Conservation (phyloP, 169 alveolate species). For the Plasmodium malariae region DNA sequence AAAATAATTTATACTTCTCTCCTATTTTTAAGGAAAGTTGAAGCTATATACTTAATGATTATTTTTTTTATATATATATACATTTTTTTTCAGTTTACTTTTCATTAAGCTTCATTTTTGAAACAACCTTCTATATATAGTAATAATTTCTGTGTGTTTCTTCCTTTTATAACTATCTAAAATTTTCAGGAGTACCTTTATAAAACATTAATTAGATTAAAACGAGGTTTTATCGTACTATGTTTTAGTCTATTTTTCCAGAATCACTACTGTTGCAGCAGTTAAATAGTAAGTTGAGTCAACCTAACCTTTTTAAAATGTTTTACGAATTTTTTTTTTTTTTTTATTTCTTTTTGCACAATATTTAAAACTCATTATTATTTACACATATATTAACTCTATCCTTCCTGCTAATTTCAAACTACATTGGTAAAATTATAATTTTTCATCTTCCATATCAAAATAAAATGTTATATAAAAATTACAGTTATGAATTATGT, state of each 20-base stretch:
- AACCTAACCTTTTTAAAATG: not conserved
- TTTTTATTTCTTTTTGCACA: conserved; percentile 16
- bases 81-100: no score
- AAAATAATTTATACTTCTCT: not conserved
- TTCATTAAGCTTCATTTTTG: not conserved
- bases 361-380: not conserved
- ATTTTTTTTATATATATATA: no score
- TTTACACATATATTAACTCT: not conserved
- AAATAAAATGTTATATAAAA: not conserved
- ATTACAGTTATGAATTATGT: not conserved
- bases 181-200: not conserved
- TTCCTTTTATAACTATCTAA: not conserved
- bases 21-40: not conserved
- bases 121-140: not conserved
- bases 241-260: not conserved
- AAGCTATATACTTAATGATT: not conserved
- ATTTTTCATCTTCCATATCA: not conserved
- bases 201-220: not conserved
- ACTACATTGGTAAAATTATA: not conserved
- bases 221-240: not conserved
- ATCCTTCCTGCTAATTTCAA: not conserved
- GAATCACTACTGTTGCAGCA: not conserved
- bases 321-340: conserved; percentile 16
- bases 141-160: not conserved
- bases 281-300: not conserved